phyloP scores from a whole-genome alignment of 306 rosid genomes.

The Cajanus cajan region DNA sequence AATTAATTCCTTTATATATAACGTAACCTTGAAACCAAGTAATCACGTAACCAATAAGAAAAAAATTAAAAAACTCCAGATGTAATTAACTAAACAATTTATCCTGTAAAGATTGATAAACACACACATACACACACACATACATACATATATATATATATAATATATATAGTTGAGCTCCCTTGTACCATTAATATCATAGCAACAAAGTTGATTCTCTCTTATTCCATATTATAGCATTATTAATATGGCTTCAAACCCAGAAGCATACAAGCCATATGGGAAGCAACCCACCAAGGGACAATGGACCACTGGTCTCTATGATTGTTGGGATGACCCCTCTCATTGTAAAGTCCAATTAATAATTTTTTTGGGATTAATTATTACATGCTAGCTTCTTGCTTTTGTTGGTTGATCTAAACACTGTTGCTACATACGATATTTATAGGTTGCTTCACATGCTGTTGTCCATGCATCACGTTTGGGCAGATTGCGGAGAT shows the following conservation, averaged over 20 bases:
- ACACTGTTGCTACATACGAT: neutral
- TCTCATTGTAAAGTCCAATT: neutral
- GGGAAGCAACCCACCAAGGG: neutral
- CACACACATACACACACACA: too few relatives aligned
- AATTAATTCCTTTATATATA: neutral
- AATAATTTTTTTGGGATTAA: neutral
- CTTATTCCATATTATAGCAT: neutral
- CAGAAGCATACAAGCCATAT: neutral
- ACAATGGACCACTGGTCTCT: neutral
- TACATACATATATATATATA: too few relatives aligned
- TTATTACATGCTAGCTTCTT: neutral
- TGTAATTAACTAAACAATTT: neutral
- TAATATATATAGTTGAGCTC: too few relatives aligned
- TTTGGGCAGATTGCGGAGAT: slow-evolving; percentile 10
- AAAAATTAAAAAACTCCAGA: neutral
- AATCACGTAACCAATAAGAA: neutral
- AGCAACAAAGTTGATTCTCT: neutral
- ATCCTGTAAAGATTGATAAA: too few relatives aligned
- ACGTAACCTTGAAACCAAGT: neutral
- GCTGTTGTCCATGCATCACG: neutral
- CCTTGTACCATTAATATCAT: neutral
- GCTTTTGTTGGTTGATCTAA: neutral
- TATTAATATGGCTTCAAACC: neutral
- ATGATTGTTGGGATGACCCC: neutral
- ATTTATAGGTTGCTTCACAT: slow-evolving; percentile 1